Base-by-base conservation (phyloP, 345 rosid species). In the Durio zibethinus region DNA sequence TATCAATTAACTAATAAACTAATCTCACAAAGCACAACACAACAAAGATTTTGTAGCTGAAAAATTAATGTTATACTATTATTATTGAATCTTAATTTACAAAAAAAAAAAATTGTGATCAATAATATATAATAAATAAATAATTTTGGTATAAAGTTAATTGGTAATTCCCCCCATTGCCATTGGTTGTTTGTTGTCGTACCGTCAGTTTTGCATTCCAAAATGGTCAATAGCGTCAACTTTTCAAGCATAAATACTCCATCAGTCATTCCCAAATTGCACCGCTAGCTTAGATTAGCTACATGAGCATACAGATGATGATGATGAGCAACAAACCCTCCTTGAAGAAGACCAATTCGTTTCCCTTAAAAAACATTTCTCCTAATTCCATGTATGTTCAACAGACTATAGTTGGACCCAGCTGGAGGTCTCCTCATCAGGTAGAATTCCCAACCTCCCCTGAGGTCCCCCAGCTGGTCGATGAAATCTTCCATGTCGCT, bases 391-490 rank as follows among this genome's bases (percentile, higher is more conserved):
- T 66, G 66, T 56, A 78, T 63, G n/a, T n/a, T n/a, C 36, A 54
- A 70, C 10, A 0, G 2, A 7, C 73, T 0, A 3, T 7, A 1
- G 20, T 74, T 21, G 50, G 69, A 40, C 27, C 25, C 56, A 23
- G n/a, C n/a, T n/a, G 18, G 10, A 74, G 38, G 18, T n/a, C 81
- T 36, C 74, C 76, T 52, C 29, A 18, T 0, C 33, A 23, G 21
- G 23, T 84, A n/a, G 89, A 90, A 53, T 89, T 85, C 66, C 97
- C 95, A 0, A 79, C 80, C 21, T 91, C 95, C 1, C 88, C 97
- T 16, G 87, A 80, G 21, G 83, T 85, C 42, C 38, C 85, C 5
- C 18, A 15, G 2, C 42, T 77, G 31, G 96, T 93, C 11, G 87
- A 86, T 75, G 88, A 85, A 78, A 76, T 84, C 35, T 45, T 78